These are phyloP conservation scores for Aphanoascus verrucosus DNA, from an alignment of 2,329 filamentous ascomycete genomes.

Conservation along the genomic window DNA sequence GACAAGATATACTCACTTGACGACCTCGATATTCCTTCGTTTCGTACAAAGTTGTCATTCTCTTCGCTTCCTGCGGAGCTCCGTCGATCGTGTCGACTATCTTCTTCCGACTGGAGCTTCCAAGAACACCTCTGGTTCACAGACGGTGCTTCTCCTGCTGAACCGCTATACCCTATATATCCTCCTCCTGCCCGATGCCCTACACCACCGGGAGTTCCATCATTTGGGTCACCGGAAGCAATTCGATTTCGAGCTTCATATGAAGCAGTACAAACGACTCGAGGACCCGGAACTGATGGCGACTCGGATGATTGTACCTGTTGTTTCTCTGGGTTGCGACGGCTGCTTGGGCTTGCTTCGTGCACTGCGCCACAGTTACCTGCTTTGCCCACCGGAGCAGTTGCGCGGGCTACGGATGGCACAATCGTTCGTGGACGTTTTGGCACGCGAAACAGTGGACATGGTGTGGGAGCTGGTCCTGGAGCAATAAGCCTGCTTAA, in stretches of 20 bases:
- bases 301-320: conserved; percentile 5
- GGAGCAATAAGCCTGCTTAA: conserved; percentile 21
- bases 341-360: conserved; percentile 24
- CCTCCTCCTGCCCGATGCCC: conserved; percentile 31
- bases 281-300: not conserved
- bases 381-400: conserved; percentile 18
- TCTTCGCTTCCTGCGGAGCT: conserved; percentile 2
- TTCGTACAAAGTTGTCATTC: conserved; percentile 13
- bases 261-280: not conserved
- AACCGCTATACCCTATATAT: conserved; percentile 25
- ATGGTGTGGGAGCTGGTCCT: conserved; percentile 26
- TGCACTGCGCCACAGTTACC: conserved; percentile 11
- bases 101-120: conserved; percentile 21
- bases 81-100: conserved; percentile 14
- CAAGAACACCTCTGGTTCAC: conserved; percentile 20
- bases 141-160: conserved; percentile 22
- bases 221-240: conserved; percentile 35
- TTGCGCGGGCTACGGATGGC: conserved; percentile 33
- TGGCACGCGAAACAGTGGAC: conserved; percentile 31
- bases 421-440: conserved; percentile 34
- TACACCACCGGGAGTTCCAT: conserved; percentile 37
- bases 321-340: conserved; percentile 17
- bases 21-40: conserved; percentile 19
- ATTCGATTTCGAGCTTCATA: conserved; percentile 19
- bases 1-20: conserved; percentile 21